These are phyloP conservation scores for Ophiocordyceps camponoti-floridani DNA, from an alignment of 2,329 filamentous ascomycete genomes.

Conservation along the genomic window DNA sequence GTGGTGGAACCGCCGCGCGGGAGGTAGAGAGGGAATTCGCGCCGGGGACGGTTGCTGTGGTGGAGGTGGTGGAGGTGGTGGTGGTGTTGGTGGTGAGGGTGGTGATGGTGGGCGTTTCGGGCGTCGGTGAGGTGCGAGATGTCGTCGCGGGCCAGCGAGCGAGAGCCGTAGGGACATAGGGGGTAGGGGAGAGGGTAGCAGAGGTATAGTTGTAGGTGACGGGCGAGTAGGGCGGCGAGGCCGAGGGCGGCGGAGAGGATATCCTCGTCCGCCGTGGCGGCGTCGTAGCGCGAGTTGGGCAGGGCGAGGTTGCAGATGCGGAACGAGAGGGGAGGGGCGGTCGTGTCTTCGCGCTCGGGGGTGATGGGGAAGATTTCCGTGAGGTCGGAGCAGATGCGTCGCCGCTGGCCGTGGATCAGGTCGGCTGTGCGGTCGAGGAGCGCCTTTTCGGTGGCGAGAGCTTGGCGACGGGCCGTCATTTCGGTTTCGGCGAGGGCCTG, in stretches of 20 bases:
- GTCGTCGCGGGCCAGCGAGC: constrained; percentile 57
- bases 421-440: constrained; percentile 40
- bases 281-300: constrained; percentile 63
- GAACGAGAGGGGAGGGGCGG: constrained; percentile 52
- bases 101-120: not conserved
- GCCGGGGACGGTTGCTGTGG: constrained; percentile 17
- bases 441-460: constrained; percentile 36
- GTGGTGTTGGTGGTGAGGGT: not conserved
- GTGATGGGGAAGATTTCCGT: constrained; percentile 64
- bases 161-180: constrained; percentile 53
- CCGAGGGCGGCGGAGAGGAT: constrained; percentile 66
- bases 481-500: constrained; percentile 42
- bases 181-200: constrained; percentile 65
- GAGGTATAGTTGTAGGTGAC: constrained; percentile 69
- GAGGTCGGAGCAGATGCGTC: constrained; percentile 75
- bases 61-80: not conserved
- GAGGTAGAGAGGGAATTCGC: constrained; percentile 66
- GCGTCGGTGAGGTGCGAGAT: constrained; percentile 38
- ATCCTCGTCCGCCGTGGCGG: constrained; percentile 39
- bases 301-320: constrained; percentile 64
- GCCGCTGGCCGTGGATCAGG: constrained; percentile 66
- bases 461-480: constrained; percentile 40
- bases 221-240: constrained; percentile 56
- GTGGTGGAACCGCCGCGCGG: constrained; percentile 40
- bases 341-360: constrained; percentile 34